phyloP scores from a whole-genome alignment of 805 yeast genomes.

The Sugiyamaella valdiviana region DNA sequence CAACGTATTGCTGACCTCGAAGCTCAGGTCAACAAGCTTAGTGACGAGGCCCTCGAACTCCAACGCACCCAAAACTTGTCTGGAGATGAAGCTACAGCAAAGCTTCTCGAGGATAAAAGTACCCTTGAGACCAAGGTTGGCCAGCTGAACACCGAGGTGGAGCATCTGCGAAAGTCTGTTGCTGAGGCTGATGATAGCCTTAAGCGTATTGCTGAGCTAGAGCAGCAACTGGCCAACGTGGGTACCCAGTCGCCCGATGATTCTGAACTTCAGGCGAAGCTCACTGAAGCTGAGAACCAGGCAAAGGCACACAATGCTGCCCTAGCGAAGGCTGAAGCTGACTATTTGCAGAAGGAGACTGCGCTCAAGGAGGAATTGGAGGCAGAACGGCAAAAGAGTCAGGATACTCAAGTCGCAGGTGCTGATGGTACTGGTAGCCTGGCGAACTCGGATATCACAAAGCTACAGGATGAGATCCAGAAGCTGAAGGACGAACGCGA shows the following conservation, averaged over 20 bases:
- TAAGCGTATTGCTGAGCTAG: constrained; percentile 17
- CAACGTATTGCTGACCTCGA: constrained; percentile 30
- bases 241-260: background rate
- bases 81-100: constrained; percentile 3
- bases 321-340: constrained; percentile 21
- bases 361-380: constrained; percentile 18
- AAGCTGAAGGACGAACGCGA: constrained; percentile 19
- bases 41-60: constrained; percentile 24
- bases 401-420: constrained; percentile 4
- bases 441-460: constrained; percentile 32
- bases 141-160: background rate
- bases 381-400: too few relatives aligned
- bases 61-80: constrained; percentile 7
- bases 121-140: background rate
- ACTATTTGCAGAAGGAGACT: constrained; percentile 11
- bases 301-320: constrained; percentile 2
- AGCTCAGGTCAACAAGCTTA: constrained; percentile 24
- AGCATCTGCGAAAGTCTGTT: background rate
- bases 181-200: background rate
- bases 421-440: constrained; percentile 16
- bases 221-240: constrained; percentile 16
- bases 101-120: constrained; percentile 22
- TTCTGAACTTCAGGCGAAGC: constrained; percentile 11
- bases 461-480: constrained; percentile 29
- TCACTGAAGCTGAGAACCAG: constrained; percentile 15